Base-by-base conservation (phyloP, 2,329 filamentous ascomycete genomes). In the Aspergillus neotritici region DNA sequence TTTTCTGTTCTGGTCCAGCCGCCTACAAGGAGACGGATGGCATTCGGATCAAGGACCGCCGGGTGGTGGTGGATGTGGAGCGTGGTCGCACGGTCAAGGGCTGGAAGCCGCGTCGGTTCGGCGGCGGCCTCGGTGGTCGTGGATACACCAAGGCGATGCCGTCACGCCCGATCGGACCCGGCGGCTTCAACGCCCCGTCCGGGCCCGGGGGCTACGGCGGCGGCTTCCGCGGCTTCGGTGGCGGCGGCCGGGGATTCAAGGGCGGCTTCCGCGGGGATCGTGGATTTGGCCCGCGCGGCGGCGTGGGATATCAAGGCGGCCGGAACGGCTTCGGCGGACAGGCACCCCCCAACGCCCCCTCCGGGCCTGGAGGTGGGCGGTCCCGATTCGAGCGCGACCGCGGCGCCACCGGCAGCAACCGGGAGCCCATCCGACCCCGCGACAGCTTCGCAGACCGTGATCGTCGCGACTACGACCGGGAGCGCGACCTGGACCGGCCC, bases 1-100 rank as follows among this genome's bases (percentile, higher is more conserved):
- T 37, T 56, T 36, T 42, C 47, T 45, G 17, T 30, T 51, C 69
- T 67, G 64, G 68, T 68, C 71, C 78, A 95, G 93, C 90, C 76
- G 93, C 93, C 69, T 83, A 96, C 75, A 94, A 85, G 62, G 80
- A 83, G 61, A 82, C 79, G 53, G 90, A 97, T 77, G 87, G 87
- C 53, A 86, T 95, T 61, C 83, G 84, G 56, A 95, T 98, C 71
- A 94, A 89, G 65, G 90, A 94, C 63, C 83, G 91, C 61, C 83
- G 85, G 58, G 87, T 97, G 60, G 82, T 95, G 63, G 89, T 97
- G 60, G 93, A 98, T 64, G 91, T 97, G 48, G 93, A 98, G 71
- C 84, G 93, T 61, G 93, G 93, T 54, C 85, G 93, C 56, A 97
- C 93, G 28, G 88, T 96, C 32, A 86, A 87, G 61, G 88, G 86